Conservation (phyloP, 1,284 basidiomycete genomes). For the Malassezia japonica region DNA sequence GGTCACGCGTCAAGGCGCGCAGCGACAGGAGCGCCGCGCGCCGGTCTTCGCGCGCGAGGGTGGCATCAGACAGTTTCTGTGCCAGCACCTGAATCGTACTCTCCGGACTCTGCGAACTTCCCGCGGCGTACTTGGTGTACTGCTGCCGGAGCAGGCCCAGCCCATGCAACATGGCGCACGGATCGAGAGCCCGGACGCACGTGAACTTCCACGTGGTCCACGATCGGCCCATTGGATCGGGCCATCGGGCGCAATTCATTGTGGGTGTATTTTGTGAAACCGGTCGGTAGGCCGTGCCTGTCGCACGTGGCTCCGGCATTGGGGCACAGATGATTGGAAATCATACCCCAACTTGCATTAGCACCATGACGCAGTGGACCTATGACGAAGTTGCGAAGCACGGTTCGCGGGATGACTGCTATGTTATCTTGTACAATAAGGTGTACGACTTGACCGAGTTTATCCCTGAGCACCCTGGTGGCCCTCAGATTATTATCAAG, state of each 20-base stretch:
- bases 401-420: constrained; percentile 59
- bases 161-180: constrained; percentile 40
- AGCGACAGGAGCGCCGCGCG: constrained; percentile 81
- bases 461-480: constrained; percentile 67
- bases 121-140: constrained; percentile 39
- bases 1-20: constrained; percentile 82
- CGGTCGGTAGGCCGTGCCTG: no score
- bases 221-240: no score
- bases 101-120: constrained; percentile 59
- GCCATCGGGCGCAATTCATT: no score
- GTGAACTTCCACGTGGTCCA: background rate
- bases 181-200: background rate
- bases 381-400: constrained; percentile 29
- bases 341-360: no score
- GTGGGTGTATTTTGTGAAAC: no score
- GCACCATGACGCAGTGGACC: constrained; percentile 23
- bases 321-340: no score
- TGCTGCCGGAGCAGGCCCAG: constrained; percentile 43
- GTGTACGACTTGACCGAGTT: constrained; percentile 67
- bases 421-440: constrained; percentile 50
- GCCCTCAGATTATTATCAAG: constrained; percentile 64
- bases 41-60: constrained; percentile 57
- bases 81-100: constrained; percentile 79
- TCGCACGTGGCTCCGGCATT: no score
- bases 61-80: constrained; percentile 58